Conservation (phyloP, 805 yeast genomes). For the Alloascoidea africana region DNA sequence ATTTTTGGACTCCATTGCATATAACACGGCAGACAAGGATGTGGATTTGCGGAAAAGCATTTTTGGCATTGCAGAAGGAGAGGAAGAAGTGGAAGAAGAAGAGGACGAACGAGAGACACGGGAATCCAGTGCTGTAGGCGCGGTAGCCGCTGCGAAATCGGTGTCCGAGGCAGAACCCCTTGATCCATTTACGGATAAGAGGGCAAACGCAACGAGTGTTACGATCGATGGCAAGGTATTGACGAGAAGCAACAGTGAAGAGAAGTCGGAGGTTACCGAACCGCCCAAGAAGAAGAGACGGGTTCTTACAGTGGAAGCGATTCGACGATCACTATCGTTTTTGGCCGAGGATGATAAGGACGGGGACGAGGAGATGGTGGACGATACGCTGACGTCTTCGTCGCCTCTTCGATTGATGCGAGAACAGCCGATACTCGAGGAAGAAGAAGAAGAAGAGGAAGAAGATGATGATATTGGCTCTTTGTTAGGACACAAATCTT, state of each 20-base stretch:
- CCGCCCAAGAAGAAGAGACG: neutral
- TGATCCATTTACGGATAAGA: constrained; percentile 1
- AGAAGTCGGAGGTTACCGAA: neutral
- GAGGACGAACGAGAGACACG: too few species aligned
- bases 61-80: neutral
- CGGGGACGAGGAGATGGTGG: too few species aligned
- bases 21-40: constrained; percentile 3
- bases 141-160: too few species aligned
- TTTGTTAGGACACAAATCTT: too few species aligned
- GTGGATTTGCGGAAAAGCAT: neutral
- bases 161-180: too few species aligned
- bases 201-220: neutral
- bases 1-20: constrained; percentile 10
- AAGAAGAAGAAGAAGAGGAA: too few species aligned
- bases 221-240: neutral
- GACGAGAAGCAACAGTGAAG: neutral
- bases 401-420: too few species aligned
- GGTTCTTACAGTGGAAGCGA: neutral
- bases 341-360: neutral
- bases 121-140: too few species aligned
- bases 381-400: too few species aligned
- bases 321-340: neutral
- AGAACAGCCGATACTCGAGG: too few species aligned
- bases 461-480: too few species aligned
- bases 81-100: neutral